These are phyloP conservation scores for Melampsora medusae DNA, from an alignment of 1,284 basidiomycete genomes.

Conservation along the genomic window DNA sequence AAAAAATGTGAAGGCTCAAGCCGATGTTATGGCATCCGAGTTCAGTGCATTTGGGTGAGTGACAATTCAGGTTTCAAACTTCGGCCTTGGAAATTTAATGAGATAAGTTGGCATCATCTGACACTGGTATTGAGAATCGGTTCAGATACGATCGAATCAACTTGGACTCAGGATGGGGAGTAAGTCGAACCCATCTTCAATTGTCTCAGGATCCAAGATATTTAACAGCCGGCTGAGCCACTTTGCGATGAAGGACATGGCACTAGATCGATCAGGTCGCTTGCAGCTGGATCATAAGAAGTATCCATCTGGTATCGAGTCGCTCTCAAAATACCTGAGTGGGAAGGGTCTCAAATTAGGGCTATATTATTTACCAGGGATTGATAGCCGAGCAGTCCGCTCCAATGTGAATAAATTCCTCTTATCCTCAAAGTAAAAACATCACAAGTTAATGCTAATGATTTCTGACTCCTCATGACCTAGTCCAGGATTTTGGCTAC, in stretches of 20 bases:
- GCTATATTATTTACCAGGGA: conserved; percentile 42
- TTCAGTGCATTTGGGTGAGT: conserved; percentile 19
- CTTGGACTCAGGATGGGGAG: conserved; percentile 40
- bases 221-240: no score
- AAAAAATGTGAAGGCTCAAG: conserved; percentile 24
- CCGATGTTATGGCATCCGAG: conserved; percentile 26
- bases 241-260: conserved; percentile 3
- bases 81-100: neutral
- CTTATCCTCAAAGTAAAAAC: neutral
- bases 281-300: neutral
- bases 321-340: conserved; percentile 13
- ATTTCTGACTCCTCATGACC: neutral
- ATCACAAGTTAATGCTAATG: neutral
- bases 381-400: conserved; percentile 32
- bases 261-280: conserved; percentile 25
- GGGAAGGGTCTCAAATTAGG: conserved; percentile 23
- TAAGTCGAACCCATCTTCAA: neutral
- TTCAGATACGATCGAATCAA: conserved; percentile 35
- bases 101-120: neutral
- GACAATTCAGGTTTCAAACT: neutral
- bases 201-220: neutral
- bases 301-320: conserved; percentile 22
- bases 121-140: no score
- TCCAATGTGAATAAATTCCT: neutral
- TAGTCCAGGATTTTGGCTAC: conserved; percentile 25